These are phyloP conservation scores for Luzula sylvatica DNA, from an alignment of 176 grass and related monocot species.

Conservation along the genomic window DNA sequence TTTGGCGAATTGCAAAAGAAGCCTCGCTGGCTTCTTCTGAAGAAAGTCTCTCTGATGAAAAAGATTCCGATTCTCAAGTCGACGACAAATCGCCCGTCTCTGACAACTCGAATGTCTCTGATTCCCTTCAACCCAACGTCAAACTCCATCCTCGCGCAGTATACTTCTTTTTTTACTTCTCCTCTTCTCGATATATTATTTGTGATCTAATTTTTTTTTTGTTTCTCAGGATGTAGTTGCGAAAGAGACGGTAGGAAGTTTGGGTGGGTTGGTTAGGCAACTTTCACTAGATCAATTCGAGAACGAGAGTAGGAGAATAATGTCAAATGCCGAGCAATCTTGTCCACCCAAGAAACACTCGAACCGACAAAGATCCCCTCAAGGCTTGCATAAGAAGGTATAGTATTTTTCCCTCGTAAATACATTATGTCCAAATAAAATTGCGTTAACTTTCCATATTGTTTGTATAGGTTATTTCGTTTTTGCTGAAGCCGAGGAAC, in stretches of 20 bases:
- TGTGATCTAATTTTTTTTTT: background rate
- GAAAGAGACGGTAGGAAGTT: slow-evolving; percentile 85
- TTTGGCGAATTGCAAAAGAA: slow-evolving; percentile 85
- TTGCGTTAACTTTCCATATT: slow-evolving; percentile 9
- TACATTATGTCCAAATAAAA: background rate
- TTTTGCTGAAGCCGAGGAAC: slow-evolving; percentile 79
- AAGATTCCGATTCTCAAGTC: slow-evolving; percentile 55
- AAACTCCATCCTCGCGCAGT: slow-evolving; percentile 89
- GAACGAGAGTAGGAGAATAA: slow-evolving; percentile 98
- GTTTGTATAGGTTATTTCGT: slow-evolving; percentile 58
- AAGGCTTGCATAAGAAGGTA: slow-evolving; percentile 96
- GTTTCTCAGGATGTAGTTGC: slow-evolving; percentile 80
- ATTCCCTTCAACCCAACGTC: slow-evolving; percentile 65
- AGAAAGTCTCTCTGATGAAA: slow-evolving; percentile 80
- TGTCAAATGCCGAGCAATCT: slow-evolving; percentile 59
- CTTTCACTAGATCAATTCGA: slow-evolving; percentile 97
- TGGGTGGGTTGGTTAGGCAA: slow-evolving; percentile 87
- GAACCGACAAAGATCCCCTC: slow-evolving; percentile 82
- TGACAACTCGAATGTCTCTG: slow-evolving; percentile 51
- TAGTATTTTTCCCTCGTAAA: no score
- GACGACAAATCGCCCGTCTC: slow-evolving; percentile 49
- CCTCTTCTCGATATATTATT: no score
- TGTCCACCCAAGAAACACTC: slow-evolving; percentile 56
- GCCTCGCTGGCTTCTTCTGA: slow-evolving; percentile 72
- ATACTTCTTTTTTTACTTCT: slow-evolving; percentile 35